Evolutionary conservation across 306 rosid genomes (phyloP), one percentile per base, ranked within the genome.

Genomic region (Glycine tomentella): DNA sequence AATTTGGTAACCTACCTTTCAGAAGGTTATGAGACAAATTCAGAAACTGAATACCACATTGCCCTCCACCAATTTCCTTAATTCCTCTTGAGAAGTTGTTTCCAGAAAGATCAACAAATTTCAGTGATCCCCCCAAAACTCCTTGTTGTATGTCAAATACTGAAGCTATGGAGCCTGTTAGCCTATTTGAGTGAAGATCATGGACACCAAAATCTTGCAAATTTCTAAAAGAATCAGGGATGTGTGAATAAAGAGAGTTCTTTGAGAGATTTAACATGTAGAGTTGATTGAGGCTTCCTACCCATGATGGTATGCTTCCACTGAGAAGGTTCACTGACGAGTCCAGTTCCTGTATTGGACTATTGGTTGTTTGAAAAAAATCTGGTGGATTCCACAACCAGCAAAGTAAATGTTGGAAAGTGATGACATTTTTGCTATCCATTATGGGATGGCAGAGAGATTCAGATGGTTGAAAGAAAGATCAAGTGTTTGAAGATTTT

Each of bases 111-210:
- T 90, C 93, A 55, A 88, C 8, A 44, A 69, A 78, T 13, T 84
- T 72, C 5, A 83, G 80, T 16, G 84, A 81, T 34, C 71, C 87
- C 73, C 74, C 88, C 20, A 83, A 62, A 68, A 79, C 66, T 7
- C 45, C 6, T 15, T 59, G 81, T 16, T 72, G 78, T 17, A 79
- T 84, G 55, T 76, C 69, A 72, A 88, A 85, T 52, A 87, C 81
- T 62, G 16, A 75, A 13, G 76, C 81, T 58, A 88, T 74, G 10
- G 86, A 75, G 17, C 94, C 90, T 17, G 79, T 75, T 58, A 90
- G 74, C 75, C 76, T 90, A 69, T 90, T 90, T 46, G 89, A 86
- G 82, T 87, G 92, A 75, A 89, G 92, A 85, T 90, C 92, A 81
- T 89, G 88, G 49, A 84, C 82, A 51, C 84, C 85, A 44, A 91